Evolutionary conservation across 345 rosid species (phyloP).

Genomic region (Melastoma malabathricum): DNA sequence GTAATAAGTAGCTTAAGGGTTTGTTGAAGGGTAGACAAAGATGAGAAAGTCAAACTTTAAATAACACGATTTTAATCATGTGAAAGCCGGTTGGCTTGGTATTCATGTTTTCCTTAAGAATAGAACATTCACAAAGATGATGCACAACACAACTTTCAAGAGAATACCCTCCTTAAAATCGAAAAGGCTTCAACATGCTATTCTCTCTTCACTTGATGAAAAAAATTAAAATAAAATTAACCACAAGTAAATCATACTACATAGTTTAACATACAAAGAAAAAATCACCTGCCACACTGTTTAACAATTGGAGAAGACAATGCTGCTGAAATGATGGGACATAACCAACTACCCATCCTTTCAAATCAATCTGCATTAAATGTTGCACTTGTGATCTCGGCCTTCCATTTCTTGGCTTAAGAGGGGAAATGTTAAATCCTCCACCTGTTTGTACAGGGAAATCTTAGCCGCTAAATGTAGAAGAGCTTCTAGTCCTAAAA

Average conservation of each 20-base stretch:
- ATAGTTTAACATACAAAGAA: conserved; percentile 1
- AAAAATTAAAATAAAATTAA: too few relatives aligned
- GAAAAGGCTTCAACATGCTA: too few relatives aligned
- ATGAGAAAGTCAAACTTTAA: too few relatives aligned
- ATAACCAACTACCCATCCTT: conserved; percentile 97
- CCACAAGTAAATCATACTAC: too few relatives aligned
- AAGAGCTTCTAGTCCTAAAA: neutral
- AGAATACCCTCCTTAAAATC: too few relatives aligned
- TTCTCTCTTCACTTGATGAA: too few relatives aligned
- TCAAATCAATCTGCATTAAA: conserved; percentile 92
- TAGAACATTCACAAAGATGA: too few relatives aligned
- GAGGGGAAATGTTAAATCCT: conserved; percentile 86
- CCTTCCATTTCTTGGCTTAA: conserved; percentile 73
- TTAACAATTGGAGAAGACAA: conserved; percentile 96
- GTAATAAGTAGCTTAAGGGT: neutral
- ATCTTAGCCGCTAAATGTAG: neutral
- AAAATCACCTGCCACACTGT: conserved; percentile 84
- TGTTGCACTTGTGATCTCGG: conserved; percentile 90
- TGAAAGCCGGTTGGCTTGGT: too few relatives aligned
- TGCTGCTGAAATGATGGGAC: conserved; percentile 87
- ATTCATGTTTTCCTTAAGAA: too few relatives aligned
- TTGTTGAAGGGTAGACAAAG: too few relatives aligned
- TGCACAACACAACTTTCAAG: too few relatives aligned
- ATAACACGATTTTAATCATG: too few relatives aligned
- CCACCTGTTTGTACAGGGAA: conserved; percentile 57